These are phyloP conservation scores for Ophiocordyceps camponoti-saundersi DNA, from an alignment of 2,329 filamentous ascomycete genomes.

Conservation along the genomic window DNA sequence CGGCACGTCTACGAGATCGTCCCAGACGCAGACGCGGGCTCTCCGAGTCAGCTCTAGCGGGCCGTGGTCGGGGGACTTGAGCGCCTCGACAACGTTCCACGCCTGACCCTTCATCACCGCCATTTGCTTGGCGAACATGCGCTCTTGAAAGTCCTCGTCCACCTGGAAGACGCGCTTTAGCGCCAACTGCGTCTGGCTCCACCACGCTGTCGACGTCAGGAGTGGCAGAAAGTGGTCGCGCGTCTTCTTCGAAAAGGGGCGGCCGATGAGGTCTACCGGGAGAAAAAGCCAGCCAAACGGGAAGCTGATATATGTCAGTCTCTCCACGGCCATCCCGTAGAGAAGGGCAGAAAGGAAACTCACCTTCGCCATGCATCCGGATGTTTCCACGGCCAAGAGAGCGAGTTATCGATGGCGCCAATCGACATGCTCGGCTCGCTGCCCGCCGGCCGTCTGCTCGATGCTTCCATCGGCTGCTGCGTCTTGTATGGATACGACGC, in stretches of 20 bases:
- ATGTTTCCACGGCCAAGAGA: slow-evolving; percentile 99
- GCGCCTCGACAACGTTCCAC: slow-evolving; percentile 96
- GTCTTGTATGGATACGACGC: slow-evolving; percentile 52
- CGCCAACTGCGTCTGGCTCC: slow-evolving; percentile 81
- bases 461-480: slow-evolving; percentile 73
- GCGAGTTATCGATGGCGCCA: slow-evolving; percentile 91
- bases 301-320: slow-evolving; percentile 36
- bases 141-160: slow-evolving; percentile 91
- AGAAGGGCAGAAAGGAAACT: neutral
- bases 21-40: slow-evolving; percentile 90
- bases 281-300: slow-evolving; percentile 98
- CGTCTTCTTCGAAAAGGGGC: slow-evolving; percentile 89
- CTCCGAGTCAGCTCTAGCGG: slow-evolving; percentile 83
- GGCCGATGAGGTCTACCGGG: slow-evolving; percentile 86
- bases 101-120: slow-evolving; percentile 99
- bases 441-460: slow-evolving; percentile 27
- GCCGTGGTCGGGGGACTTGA: slow-evolving; percentile 84
- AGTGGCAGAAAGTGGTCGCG: slow-evolving; percentile 91
- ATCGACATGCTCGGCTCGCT: slow-evolving; percentile 49
- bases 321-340: too few relatives aligned
- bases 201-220: slow-evolving; percentile 89
- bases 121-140: slow-evolving; percentile 97
- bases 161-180: slow-evolving; percentile 77
- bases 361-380: slow-evolving; percentile 67
- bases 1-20: slow-evolving; percentile 90